Conservation (phyloP, 495 filamentous ascomycete genomes). For the Penicillium herquei region DNA sequence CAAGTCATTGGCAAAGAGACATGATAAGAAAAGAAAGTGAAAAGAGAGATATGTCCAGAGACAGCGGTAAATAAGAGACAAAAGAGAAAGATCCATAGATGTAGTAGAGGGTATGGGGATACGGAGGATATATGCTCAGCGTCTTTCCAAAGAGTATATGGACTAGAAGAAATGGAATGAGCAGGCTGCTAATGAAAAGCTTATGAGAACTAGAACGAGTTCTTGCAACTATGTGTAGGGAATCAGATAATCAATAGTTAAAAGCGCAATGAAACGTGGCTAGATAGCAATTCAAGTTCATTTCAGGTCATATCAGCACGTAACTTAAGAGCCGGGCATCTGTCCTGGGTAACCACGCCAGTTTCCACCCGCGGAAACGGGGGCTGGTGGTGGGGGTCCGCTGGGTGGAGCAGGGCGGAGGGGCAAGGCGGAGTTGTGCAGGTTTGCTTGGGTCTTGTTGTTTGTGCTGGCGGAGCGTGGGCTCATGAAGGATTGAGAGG, state of each 20-base stretch:
- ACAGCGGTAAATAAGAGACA: background rate
- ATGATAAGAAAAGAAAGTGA: constrained; percentile 4
- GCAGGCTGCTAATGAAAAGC: background rate
- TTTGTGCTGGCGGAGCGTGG: constrained; percentile 41
- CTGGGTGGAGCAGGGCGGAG: constrained; percentile 39
- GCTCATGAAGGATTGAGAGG: constrained; percentile 32
- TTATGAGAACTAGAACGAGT: background rate
- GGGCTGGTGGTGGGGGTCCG: constrained; percentile 36
- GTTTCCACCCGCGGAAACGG: constrained; percentile 30
- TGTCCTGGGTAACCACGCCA: constrained; percentile 33
- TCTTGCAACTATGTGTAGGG: background rate
- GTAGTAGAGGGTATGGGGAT: background rate
- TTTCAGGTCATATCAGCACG: background rate
- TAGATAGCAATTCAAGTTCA: background rate
- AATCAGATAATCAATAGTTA: background rate
- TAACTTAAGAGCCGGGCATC: constrained; percentile 19
- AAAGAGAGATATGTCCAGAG: constrained; percentile 8
- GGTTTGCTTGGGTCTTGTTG: constrained; percentile 36
- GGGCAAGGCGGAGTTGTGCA: constrained; percentile 41
- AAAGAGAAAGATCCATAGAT: background rate
- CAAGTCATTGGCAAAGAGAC: constrained; percentile 12
- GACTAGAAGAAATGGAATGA: background rate
- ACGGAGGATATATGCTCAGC: constrained; percentile 1
- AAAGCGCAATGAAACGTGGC: background rate
- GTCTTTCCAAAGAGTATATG: too few relatives aligned